These are phyloP conservation scores for Beauveria sp. DNA, from an alignment of 2,329 filamentous ascomycete genomes.

Conservation along the genomic window DNA sequence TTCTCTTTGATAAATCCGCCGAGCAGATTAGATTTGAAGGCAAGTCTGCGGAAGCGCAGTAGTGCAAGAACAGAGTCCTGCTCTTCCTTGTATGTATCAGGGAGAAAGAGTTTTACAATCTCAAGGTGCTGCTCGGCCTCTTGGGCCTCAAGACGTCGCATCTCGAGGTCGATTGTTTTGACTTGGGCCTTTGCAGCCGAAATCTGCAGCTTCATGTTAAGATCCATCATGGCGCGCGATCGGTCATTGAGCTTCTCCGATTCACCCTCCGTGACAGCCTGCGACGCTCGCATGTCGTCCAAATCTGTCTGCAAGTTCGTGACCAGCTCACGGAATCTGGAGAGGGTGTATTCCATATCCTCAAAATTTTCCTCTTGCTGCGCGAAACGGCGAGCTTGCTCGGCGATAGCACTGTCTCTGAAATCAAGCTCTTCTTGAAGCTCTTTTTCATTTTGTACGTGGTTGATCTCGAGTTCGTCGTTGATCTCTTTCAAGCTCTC, in stretches of 20 bases:
- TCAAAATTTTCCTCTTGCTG: constrained; percentile 75
- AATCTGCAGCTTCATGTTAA: constrained; percentile 88
- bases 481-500: constrained; percentile 87
- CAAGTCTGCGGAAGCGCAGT: constrained; percentile 77
- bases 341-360: constrained; percentile 85
- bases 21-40: constrained; percentile 79
- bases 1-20: constrained; percentile 73
- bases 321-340: constrained; percentile 82
- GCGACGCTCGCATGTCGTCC: constrained; percentile 85
- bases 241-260: constrained; percentile 83
- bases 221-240: constrained; percentile 90
- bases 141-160: constrained; percentile 78
- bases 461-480: constrained; percentile 89
- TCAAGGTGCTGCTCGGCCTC: constrained; percentile 82
- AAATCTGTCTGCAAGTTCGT: constrained; percentile 77
- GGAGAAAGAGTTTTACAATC: constrained; percentile 83
- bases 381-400: constrained; percentile 63
- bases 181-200: constrained; percentile 87
- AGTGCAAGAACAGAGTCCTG: constrained; percentile 82
- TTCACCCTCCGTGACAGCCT: constrained; percentile 86
- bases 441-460: constrained; percentile 88
- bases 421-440: constrained; percentile 90
- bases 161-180: constrained; percentile 88
- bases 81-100: constrained; percentile 73
- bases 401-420: constrained; percentile 75